A percentile compares a stretch with the other conserved stretches of the same genome.
phyloP scores from a whole-genome alignment of 2,329 filamentous ascomycete species.

The Ascochyta lentis region DNA sequence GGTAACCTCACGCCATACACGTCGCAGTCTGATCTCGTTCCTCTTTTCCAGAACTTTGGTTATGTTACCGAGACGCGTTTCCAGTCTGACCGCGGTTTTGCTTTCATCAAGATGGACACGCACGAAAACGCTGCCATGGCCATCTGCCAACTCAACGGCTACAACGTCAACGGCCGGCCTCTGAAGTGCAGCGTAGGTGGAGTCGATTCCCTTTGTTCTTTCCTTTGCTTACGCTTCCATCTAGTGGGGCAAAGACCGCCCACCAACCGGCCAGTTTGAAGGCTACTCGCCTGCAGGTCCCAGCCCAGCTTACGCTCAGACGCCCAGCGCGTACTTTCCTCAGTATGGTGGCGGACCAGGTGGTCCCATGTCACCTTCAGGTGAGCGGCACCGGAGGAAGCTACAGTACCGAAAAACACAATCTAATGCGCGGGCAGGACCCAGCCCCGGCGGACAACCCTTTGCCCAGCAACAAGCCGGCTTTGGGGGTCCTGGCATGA shows the following conservation, averaged over 20 bases:
- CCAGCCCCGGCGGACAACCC: constrained; percentile 67
- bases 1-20: constrained; percentile 98
- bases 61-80: constrained; percentile 97
- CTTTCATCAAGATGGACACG: constrained; percentile 98
- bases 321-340: constrained; percentile 84
- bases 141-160: constrained; percentile 96
- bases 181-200: constrained; percentile 96
- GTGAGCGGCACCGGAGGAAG: constrained; percentile 50
- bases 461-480: constrained; percentile 62
- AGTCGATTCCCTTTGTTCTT: constrained; percentile 24
- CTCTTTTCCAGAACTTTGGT: constrained; percentile 97
- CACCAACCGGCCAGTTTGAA: constrained; percentile 81
- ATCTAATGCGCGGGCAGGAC: constrained; percentile 55
- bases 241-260: constrained; percentile 99
- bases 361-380: constrained; percentile 66
- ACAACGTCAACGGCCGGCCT: constrained; percentile 95
- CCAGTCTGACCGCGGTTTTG: constrained; percentile 96
- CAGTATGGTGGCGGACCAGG: constrained; percentile 80
- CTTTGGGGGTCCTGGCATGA: constrained; percentile 66
- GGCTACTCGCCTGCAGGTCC: constrained; percentile 81
- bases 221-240: constrained; percentile 41
- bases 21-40: constrained; percentile 94
- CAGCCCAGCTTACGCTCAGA: constrained; percentile 77
- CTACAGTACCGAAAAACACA: constrained; percentile 45
- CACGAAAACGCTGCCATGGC: constrained; percentile 98